Conservation (phyloP, 768 basidiomycete species). For the Jaapia argillacea region DNA sequence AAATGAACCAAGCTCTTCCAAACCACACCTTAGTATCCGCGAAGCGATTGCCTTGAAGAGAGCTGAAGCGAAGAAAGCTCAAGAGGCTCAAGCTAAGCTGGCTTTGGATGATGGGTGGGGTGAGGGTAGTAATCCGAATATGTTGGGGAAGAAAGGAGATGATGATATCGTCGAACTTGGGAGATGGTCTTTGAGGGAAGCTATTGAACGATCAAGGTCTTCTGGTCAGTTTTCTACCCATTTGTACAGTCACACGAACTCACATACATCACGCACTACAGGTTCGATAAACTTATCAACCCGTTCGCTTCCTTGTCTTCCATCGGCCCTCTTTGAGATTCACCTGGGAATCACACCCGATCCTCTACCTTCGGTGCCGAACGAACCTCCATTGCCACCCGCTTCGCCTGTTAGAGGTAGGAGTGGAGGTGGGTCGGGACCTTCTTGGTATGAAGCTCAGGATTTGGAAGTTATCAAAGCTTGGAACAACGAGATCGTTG, state of each 20-base stretch:
- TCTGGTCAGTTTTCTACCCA: slow-evolving; percentile 76
- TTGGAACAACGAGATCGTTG: slow-evolving; percentile 71
- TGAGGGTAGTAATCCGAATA: slow-evolving; percentile 26
- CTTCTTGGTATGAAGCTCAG: slow-evolving; percentile 77
- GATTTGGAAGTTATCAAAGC: slow-evolving; percentile 69
- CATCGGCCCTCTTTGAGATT: slow-evolving; percentile 70
- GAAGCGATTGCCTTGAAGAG: slow-evolving; percentile 74
- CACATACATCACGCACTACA: too few species aligned
- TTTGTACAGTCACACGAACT: too few species aligned
- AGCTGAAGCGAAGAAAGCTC: slow-evolving; percentile 65
- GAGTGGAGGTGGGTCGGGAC: slow-evolving; percentile 31
- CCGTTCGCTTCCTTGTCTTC: slow-evolving; percentile 62
- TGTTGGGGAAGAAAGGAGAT: slow-evolving; percentile 39
- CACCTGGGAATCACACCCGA: slow-evolving; percentile 71
- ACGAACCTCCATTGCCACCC: slow-evolving; percentile 46
- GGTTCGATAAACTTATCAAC: slow-evolving; percentile 70
- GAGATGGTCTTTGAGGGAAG: slow-evolving; percentile 57
- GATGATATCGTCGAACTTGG: slow-evolving; percentile 47
- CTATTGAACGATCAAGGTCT: slow-evolving; percentile 67
- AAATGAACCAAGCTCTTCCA: too few species aligned
- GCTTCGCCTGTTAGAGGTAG: too few species aligned
- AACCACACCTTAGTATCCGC: neutral
- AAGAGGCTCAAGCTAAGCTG: slow-evolving; percentile 13
- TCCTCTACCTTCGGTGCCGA: slow-evolving; percentile 50
- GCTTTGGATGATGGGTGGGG: slow-evolving; percentile 9